A percentile compares a stretch with the other conserved stretches of the same genome.
Evolutionary conservation across 345 rosid genomes (phyloP).

Genomic region (Citropsis articulata): DNA sequence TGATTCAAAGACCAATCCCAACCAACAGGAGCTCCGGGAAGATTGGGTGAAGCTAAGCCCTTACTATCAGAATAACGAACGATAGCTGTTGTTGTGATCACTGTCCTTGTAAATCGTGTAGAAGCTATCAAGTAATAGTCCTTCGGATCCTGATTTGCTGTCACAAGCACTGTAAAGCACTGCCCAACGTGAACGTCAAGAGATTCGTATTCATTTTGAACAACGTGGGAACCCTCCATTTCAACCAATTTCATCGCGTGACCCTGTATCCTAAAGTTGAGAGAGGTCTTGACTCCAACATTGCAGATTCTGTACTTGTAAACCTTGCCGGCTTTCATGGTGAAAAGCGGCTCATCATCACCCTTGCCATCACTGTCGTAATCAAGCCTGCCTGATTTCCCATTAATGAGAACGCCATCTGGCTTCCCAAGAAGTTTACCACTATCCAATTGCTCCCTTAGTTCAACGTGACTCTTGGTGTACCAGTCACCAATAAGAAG

Average conservation of each 20-base stretch:
- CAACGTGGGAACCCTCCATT: slow-evolving; percentile 69
- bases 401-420: slow-evolving; percentile 60
- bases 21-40: slow-evolving; percentile 53
- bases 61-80: slow-evolving; percentile 45
- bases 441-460: slow-evolving; percentile 45
- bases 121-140: slow-evolving; percentile 67
- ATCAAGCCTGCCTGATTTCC: slow-evolving; percentile 39
- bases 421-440: slow-evolving; percentile 56
- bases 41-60: slow-evolving; percentile 30
- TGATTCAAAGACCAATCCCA: slow-evolving; percentile 85
- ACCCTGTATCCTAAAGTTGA: slow-evolving; percentile 67
- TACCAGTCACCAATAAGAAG: slow-evolving; percentile 64
- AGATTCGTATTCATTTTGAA: slow-evolving; percentile 64
- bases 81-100: slow-evolving; percentile 36
- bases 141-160: slow-evolving; percentile 50
- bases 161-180: slow-evolving; percentile 56
- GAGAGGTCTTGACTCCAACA: slow-evolving; percentile 49
- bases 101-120: slow-evolving; percentile 49
- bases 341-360: slow-evolving; percentile 41
- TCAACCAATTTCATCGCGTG: slow-evolving; percentile 74
- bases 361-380: neutral
- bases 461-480: slow-evolving; percentile 47
- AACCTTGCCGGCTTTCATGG: slow-evolving; percentile 63
- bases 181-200: slow-evolving; percentile 72
- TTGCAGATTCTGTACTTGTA: slow-evolving; percentile 70